Conservation (phyloP, 1,139 yeast genomes). For the Yamadazyma sp. region DNA sequence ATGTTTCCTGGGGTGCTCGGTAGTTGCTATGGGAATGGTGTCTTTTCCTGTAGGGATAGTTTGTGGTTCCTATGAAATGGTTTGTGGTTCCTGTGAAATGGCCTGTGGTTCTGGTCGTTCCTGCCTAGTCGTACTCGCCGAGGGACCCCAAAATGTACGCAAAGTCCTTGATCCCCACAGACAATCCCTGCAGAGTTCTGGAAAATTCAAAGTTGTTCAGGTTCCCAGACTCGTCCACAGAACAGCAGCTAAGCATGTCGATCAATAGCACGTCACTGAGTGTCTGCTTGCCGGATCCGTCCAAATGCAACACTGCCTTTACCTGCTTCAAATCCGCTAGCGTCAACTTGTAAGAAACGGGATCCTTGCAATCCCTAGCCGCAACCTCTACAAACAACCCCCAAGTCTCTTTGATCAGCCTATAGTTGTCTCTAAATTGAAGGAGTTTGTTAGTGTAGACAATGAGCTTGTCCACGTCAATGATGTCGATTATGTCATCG, state of each 20-base stretch:
- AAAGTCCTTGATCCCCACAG: constrained; percentile 40
- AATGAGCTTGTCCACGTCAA: constrained; percentile 44
- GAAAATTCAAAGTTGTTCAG: constrained; percentile 31
- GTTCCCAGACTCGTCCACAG: constrained; percentile 29
- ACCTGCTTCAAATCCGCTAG: constrained; percentile 34
- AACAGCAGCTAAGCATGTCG: constrained; percentile 45
- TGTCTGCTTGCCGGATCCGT: constrained; percentile 17
- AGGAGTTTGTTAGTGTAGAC: constrained; percentile 27
- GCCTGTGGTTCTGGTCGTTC: no score
- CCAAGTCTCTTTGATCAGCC: constrained; percentile 37
- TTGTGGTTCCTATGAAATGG: no score
- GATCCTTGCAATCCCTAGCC: not conserved
- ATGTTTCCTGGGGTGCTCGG: no score
- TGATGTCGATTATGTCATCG: constrained; percentile 33
- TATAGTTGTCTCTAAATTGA: constrained; percentile 33
- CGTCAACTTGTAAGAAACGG: constrained; percentile 21
- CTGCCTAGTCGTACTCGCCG: constrained; percentile 33
- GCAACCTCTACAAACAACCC: constrained; percentile 29
- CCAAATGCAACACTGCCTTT: constrained; percentile 30
- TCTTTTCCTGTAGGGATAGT: no score
- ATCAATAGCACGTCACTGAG: constrained; percentile 37
- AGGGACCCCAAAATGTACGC: constrained; percentile 43
- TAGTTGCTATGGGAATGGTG: no score
- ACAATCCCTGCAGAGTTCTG: constrained; percentile 27
- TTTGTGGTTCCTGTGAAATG: no score